Conservation (phyloP, 768 basidiomycete genomes). For the Paxillus involutus region DNA sequence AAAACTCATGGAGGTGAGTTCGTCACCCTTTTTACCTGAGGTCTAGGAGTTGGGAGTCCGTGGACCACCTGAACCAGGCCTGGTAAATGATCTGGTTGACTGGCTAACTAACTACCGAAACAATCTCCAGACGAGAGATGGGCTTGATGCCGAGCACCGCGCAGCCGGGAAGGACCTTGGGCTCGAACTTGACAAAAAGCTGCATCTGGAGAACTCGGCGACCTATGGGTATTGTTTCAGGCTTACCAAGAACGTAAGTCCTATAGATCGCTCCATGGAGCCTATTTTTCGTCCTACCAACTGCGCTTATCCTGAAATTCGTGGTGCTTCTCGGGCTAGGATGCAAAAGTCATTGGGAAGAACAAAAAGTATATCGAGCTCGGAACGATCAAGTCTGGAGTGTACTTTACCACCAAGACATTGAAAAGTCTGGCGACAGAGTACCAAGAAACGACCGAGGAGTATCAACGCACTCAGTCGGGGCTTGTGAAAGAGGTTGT, state of each 20-base stretch:
- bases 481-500: slow-evolving; percentile 91
- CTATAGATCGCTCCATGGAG: background rate
- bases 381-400: slow-evolving; percentile 80
- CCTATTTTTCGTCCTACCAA: background rate
- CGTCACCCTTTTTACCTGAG: background rate
- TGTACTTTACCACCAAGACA: slow-evolving; percentile 81
- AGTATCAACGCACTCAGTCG: slow-evolving; percentile 76
- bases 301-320: background rate
- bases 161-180: slow-evolving; percentile 66
- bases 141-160: slow-evolving; percentile 79
- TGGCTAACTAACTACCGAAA: background rate
- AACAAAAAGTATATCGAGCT: slow-evolving; percentile 80
- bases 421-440: slow-evolving; percentile 74
- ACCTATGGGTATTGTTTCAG: slow-evolving; percentile 92
- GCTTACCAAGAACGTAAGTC: slow-evolving; percentile 82
- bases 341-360: slow-evolving; percentile 66
- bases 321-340: slow-evolving; percentile 45
- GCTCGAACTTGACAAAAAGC: slow-evolving; percentile 89
- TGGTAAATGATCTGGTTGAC: background rate
- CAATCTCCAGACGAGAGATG: slow-evolving; percentile 58
- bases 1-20: slow-evolving; percentile 55
- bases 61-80: background rate
- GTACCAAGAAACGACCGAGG: slow-evolving; percentile 62
- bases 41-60: background rate
- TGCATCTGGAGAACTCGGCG: slow-evolving; percentile 90